A percentile compares a stretch with the other conserved stretches of the same genome.
Evolutionary conservation across 805 yeast genomes (phyloP).

Genomic region (Teunomyces barrocoloradensis): DNA sequence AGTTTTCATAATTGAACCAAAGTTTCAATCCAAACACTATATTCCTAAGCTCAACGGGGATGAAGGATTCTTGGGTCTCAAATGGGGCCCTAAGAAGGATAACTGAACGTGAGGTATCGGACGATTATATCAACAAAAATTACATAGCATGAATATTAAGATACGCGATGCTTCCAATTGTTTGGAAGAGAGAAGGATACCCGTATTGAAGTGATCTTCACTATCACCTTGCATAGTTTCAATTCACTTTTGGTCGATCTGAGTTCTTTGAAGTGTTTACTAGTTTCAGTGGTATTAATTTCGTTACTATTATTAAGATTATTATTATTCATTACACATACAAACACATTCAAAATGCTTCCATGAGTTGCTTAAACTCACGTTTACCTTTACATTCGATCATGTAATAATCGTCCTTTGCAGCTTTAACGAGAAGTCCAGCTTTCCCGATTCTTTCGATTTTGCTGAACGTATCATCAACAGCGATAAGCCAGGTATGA

Average conservation of each 20-base stretch:
- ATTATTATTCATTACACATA: neutral
- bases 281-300: neutral
- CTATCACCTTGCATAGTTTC: neutral
- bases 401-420: slow-evolving; percentile 35
- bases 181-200: neutral
- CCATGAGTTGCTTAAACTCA: slow-evolving; percentile 31
- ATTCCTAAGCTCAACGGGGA: slow-evolving; percentile 36
- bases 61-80: slow-evolving; percentile 72
- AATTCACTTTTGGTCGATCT: neutral
- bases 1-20: slow-evolving; percentile 67
- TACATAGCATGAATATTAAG: slow-evolving; percentile 21
- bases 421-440: slow-evolving; percentile 35
- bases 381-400: slow-evolving; percentile 44
- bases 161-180: slow-evolving; percentile 11
- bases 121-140: neutral
- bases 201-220: neutral
- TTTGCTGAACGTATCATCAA: slow-evolving; percentile 24
- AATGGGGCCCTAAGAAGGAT: slow-evolving; percentile 80
- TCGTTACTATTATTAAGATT: neutral
- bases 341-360: slow-evolving; percentile 13
- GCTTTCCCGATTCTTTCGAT: slow-evolving; percentile 43
- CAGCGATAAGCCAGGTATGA: slow-evolving; percentile 33
- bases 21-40: slow-evolving; percentile 42
- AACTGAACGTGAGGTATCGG: slow-evolving; percentile 5
- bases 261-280: neutral